These are phyloP conservation scores for Castanea mollissima DNA, from an alignment of 306 rosid genomes.

Conservation along the genomic window DNA sequence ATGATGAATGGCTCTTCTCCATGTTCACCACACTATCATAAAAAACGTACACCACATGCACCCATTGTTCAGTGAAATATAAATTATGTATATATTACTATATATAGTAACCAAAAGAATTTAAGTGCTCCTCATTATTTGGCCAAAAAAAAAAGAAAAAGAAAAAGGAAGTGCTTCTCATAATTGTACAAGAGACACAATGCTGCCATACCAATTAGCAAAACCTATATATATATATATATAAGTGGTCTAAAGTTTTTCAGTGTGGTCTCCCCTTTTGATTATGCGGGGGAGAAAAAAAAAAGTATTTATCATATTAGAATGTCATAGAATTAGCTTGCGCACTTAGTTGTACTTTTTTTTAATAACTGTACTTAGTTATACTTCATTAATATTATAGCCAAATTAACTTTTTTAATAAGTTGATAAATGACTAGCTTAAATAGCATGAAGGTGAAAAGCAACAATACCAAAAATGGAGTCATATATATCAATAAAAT, in stretches of 20 bases:
- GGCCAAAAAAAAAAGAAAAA: no score
- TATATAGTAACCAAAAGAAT: no score
- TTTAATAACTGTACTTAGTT: background rate
- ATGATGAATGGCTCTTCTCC: conserved; percentile 47
- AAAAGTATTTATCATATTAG: background rate
- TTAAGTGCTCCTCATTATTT: no score
- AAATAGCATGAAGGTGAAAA: background rate
- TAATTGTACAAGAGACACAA: background rate
- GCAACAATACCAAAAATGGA: background rate
- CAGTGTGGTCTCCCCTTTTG: background rate
- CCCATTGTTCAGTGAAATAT: background rate
- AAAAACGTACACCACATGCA: background rate
- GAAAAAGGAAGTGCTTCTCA: no score
- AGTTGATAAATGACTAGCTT: background rate
- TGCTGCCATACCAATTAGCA: background rate
- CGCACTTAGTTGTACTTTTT: background rate
- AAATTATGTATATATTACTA: no score
- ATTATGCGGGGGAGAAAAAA: background rate
- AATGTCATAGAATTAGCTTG: background rate
- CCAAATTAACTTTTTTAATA: background rate
- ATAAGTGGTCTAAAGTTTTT: background rate
- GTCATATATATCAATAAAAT: background rate
- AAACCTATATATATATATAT: background rate
- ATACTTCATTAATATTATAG: background rate
- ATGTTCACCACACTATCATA: conserved; percentile 18